Base-by-base conservation (phyloP, 192 early-diverging fungal genomes). In the Jimgerdemannia flammicorona region DNA sequence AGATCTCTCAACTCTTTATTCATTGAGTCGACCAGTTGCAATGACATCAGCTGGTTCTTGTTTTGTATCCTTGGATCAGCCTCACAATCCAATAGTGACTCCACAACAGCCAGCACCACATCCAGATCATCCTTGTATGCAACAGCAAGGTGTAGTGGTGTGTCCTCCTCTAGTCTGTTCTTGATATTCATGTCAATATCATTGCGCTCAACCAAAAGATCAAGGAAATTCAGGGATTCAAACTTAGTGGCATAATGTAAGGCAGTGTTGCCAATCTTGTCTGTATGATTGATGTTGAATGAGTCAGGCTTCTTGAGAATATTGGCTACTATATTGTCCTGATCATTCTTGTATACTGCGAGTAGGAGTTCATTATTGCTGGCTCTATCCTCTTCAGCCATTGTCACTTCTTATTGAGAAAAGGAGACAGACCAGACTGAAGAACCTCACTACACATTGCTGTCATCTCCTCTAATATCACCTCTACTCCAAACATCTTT, bases 81-180 rank as follows among this genome's bases (percentile, higher is more conserved):
- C 29, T 87, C 88, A 41, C 82, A 83, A 2, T 77, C 76, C n/a
- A 90, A 29, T 20, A 93, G 78, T 67, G 87, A 75, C 74, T 86
- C 81, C 39, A 87, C 88, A 70, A 92, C 91, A 10, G 83, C 84
- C n/a, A 91, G 77, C 14, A 87, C 88, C 17, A 77, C 74, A 14
- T 87, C 84, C 17, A 85, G 80, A 73, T 89, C 87, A 40, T 85
- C 78, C 11, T 77, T 75, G 72, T 88, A 87, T 64, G 75, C 79
- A 49, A 91, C 87, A 29, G 91, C 93, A 69, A 87, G 84, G 80
- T 92, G 91, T 14, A 94, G 82, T 40, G 93, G 90, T 4, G 93
- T 94, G 65, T 93, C 85, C 8, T 78, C 81, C 43, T 83, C 77
- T 3, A 83, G n/a, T 11, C 72, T 72, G 77, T 94, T 89, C 67